Evolutionary conservation across 129 eudicot genomes (phyloP), one percentile per base, ranked within the genome.

Genomic region (Mikania micrantha): DNA sequence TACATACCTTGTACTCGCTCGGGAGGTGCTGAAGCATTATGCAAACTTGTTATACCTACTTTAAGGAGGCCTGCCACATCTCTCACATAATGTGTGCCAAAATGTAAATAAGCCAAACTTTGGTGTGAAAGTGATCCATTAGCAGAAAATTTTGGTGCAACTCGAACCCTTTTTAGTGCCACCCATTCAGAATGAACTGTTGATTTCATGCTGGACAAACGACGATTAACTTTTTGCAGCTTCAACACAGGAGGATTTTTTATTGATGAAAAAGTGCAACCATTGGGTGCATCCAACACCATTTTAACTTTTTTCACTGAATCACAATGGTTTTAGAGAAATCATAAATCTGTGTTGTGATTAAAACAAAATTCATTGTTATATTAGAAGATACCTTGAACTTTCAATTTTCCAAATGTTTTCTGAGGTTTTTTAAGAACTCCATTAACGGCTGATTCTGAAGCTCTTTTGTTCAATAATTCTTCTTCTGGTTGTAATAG

Each of bases 401-500:
- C 86, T 79, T 82, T 90, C 58, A 90, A 68, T 80, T 84, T 87
- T 70, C 95, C 97, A 64, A 78, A 63, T 13, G 85, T 80, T 74
- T 80, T 90, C 77, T 87, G 86, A 12, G 80, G 85, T 72, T 82
- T 90, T 29, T 85, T 64, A 58, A 19, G 24, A 64, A 81, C 85
- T 67, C 77, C 85, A 54, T 81, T 83, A 71, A 84, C 74, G n/a
- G 80, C 82, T 56, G 87, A 69, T 60, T 82, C 91, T 41, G 87
- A 58, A 45, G 89, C 49, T 36, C 63, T 61, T 75, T 80, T 84
- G 56, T 45, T 75, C 80, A 90, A 40, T 6, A 90, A 48, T 60
- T 90, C 97, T 63, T 85, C 91, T 71, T 90, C 95, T 31, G 97
- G 76, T 81, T 90, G 95, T 64, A 90, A 78, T 47, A 90, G 67